These are phyloP conservation scores for Periconia digitata DNA, from an alignment of 2,329 filamentous ascomycete species.

Conservation along the genomic window DNA sequence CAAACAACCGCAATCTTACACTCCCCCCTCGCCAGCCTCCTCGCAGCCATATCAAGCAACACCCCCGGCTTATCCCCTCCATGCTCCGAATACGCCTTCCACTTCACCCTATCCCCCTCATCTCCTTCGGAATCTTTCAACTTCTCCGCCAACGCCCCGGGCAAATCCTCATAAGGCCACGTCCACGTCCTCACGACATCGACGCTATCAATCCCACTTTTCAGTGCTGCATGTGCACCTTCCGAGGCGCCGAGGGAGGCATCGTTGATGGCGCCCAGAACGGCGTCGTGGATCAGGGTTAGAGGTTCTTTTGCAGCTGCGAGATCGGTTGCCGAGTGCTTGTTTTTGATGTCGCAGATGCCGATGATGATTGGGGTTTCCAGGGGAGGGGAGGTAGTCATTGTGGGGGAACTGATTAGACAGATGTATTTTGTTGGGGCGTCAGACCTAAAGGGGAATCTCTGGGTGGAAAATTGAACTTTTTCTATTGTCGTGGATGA, in stretches of 20 bases:
- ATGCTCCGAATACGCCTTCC: conserved; percentile 55
- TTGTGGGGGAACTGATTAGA: too few relatives aligned
- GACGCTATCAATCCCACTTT: conserved; percentile 57
- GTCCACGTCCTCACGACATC: conserved; percentile 66
- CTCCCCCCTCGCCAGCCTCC: conserved; percentile 57
- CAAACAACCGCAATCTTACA: conserved; percentile 61
- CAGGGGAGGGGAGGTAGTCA: too few relatives aligned
- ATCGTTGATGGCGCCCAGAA: conserved; percentile 56
- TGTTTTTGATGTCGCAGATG: conserved; percentile 64
- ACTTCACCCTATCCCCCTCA: conserved; percentile 42
- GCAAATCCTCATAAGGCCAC: conserved; percentile 64
- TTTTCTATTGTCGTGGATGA: too few relatives aligned
- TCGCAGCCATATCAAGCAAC: conserved; percentile 65
- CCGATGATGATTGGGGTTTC: conserved; percentile 60
- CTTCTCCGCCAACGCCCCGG: conserved; percentile 54
- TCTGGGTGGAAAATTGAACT: too few relatives aligned
- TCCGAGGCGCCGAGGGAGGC: conserved; percentile 32
- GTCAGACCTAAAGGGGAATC: too few relatives aligned
- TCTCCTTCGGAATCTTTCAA: too few relatives aligned
- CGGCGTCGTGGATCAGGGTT: conserved; percentile 60
- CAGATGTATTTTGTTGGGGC: too few relatives aligned
- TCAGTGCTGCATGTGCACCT: conserved; percentile 23
- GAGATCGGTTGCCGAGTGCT: conserved; percentile 51
- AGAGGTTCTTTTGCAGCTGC: conserved; percentile 62
- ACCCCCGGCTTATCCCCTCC: conserved; percentile 65